phyloP scores from a whole-genome alignment of 257 asterid genomes.

The Nicotiana sylvestris region DNA sequence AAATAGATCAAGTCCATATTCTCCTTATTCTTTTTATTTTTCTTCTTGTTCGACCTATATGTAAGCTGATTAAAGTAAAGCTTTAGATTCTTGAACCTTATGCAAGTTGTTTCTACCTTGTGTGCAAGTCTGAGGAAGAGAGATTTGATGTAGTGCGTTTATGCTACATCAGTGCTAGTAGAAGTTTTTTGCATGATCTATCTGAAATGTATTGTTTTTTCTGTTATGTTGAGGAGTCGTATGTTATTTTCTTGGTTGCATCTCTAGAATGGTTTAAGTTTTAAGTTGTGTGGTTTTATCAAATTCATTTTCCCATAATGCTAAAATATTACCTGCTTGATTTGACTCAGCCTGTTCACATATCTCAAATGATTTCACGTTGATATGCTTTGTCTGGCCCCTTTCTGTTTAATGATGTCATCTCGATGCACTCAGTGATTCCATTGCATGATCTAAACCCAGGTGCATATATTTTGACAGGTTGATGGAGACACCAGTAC shows the following conservation, averaged over 20 bases:
- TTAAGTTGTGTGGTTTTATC: not conserved
- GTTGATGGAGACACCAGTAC: slow-evolving; percentile 97
- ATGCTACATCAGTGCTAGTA: not conserved
- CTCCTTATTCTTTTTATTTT: not conserved
- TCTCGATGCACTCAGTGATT: not conserved
- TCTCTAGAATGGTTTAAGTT: not conserved
- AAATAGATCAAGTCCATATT: not conserved
- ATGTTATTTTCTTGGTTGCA: not conserved
- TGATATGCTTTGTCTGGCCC: not conserved
- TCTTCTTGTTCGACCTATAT: not conserved
- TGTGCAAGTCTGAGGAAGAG: not conserved
- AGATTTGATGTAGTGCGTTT: not conserved
- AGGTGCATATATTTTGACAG: slow-evolving; percentile 40
- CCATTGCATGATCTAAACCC: not conserved
- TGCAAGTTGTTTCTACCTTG: slow-evolving; percentile 1
- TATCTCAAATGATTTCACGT: not conserved
- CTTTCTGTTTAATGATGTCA: not conserved
- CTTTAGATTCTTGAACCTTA: not conserved
- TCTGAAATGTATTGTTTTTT: not conserved
- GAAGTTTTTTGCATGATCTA: not conserved
- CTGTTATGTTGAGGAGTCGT: not conserved
- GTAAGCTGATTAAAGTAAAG: not conserved
- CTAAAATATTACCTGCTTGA: not conserved
- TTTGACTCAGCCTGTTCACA: not conserved
- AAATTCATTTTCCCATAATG: not conserved